These are phyloP conservation scores for Diaporthe eres DNA, from an alignment of 2,329 filamentous ascomycete species.

Conservation along the genomic window DNA sequence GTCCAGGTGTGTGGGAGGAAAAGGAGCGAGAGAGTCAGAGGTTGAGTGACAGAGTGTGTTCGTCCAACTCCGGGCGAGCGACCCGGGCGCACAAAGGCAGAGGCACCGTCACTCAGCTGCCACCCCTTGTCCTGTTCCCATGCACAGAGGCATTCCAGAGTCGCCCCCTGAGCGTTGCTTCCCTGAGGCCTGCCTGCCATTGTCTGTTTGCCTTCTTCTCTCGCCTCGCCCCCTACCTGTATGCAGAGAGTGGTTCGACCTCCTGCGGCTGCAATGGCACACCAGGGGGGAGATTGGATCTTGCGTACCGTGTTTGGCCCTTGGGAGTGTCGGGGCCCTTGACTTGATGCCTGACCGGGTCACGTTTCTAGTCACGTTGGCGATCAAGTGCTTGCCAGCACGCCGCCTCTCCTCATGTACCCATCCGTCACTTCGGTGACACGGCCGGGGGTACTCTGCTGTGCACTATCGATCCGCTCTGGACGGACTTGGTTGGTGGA, in stretches of 20 bases:
- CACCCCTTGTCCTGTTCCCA: constrained; percentile 13
- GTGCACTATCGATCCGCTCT: constrained; percentile 35
- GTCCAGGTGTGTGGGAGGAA: not conserved
- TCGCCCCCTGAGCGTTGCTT: constrained; percentile 1
- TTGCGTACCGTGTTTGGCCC: constrained; percentile 35
- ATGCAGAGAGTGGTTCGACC: constrained; percentile 36
- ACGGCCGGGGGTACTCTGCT: constrained; percentile 37
- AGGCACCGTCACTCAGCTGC: not conserved
- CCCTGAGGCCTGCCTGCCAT: not conserved
- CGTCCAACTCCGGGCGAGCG: constrained; percentile 6
- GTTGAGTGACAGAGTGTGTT: constrained; percentile 9
- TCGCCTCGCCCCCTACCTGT: not conserved
- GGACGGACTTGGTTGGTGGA: constrained; percentile 37
- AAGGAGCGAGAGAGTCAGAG: not conserved
- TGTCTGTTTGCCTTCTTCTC: constrained; percentile 12
- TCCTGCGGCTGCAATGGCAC: constrained; percentile 42
- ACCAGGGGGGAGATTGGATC: constrained; percentile 39
- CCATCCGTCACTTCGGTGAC: constrained; percentile 36
- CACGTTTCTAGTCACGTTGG: constrained; percentile 42
- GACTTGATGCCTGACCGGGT: constrained; percentile 39
- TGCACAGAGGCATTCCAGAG: not conserved
- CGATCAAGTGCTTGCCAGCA: constrained; percentile 41
- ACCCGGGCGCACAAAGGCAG: constrained; percentile 27
- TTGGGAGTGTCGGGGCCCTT: constrained; percentile 32
- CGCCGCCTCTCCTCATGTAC: constrained; percentile 41